Evolutionary conservation across 495 filamentous ascomycete genomes (phyloP).

Genomic region (Talaromyces adpressus): DNA sequence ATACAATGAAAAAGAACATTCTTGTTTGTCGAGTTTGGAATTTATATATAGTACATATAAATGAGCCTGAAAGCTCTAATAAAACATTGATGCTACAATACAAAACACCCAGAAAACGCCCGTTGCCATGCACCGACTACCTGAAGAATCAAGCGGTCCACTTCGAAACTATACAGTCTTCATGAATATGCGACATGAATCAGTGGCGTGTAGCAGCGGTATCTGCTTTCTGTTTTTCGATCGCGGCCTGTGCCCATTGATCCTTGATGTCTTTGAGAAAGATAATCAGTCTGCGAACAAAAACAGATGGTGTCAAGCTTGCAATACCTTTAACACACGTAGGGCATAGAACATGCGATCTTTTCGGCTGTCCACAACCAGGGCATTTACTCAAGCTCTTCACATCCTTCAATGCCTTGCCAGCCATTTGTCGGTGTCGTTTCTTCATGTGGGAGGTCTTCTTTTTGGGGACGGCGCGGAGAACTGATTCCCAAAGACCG

Average conservation of each 20-base stretch:
- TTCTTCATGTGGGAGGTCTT: slow-evolving; percentile 98
- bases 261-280: slow-evolving; percentile 23
- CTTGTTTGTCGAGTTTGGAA: neutral
- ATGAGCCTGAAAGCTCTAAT: neutral
- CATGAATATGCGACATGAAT: neutral
- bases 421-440: slow-evolving; percentile 84
- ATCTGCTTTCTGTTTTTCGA: neutral
- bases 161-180: neutral
- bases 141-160: neutral
- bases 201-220: neutral
- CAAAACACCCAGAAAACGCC: slow-evolving; percentile 11
- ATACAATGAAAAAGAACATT: neutral
- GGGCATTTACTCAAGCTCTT: slow-evolving; percentile 79
- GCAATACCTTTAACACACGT: slow-evolving; percentile 66
- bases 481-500: slow-evolving; percentile 84
- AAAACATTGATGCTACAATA: slow-evolving; percentile 6
- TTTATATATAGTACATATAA: slow-evolving; percentile 3
- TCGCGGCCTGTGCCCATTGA: slow-evolving; percentile 18
- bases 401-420: slow-evolving; percentile 88
- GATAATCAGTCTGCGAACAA: neutral
- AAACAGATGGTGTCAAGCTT: neutral
- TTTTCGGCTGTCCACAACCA: slow-evolving; percentile 79
- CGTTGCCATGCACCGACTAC: slow-evolving; percentile 4
- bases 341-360: slow-evolving; percentile 79
- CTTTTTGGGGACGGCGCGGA: slow-evolving; percentile 94